Evolutionary conservation across 2,329 filamentous ascomycete species (phyloP).

Genomic region (Helminthosporium solani): DNA sequence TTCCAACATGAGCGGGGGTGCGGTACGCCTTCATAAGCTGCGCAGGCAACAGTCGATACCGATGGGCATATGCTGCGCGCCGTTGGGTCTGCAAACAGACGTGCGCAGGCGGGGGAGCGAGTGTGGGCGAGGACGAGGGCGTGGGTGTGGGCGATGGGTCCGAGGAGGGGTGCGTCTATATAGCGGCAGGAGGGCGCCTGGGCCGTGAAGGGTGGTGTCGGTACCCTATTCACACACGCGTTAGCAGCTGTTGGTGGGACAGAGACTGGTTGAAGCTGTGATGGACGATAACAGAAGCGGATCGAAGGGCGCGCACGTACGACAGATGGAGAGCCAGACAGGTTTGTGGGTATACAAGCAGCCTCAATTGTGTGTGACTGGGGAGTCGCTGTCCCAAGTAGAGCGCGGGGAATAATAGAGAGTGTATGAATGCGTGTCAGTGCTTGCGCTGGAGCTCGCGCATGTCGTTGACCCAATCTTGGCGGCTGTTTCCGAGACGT

Average conservation of each 20-base stretch:
- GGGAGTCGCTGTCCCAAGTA: slow-evolving; percentile 23
- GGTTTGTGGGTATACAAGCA: slow-evolving; percentile 27
- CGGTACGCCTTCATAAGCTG: slow-evolving; percentile 36
- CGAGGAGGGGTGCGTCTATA: slow-evolving; percentile 3
- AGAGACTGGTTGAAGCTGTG: slow-evolving; percentile 18
- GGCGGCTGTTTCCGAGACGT: neutral
- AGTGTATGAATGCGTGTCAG: slow-evolving; percentile 32
- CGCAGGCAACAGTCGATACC: slow-evolving; percentile 28
- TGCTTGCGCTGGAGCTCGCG: neutral
- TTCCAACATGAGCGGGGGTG: slow-evolving; percentile 50
- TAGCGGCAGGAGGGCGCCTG: slow-evolving; percentile 2
- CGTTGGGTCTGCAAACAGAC: slow-evolving; percentile 9
- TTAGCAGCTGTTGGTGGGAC: slow-evolving; percentile 25
- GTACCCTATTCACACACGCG: slow-evolving; percentile 15
- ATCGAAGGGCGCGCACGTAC: slow-evolving; percentile 33
- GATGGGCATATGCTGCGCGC: slow-evolving; percentile 28
- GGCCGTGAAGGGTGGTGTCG: slow-evolving; percentile 22
- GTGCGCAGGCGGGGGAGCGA: slow-evolving; percentile 12
- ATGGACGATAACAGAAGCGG: slow-evolving; percentile 25
- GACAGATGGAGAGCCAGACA: slow-evolving; percentile 17
- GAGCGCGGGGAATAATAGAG: slow-evolving; percentile 41
- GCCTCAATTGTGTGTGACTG: slow-evolving; percentile 35
- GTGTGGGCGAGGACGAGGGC: neutral
- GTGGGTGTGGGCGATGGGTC: neutral
- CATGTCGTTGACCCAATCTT: neutral